Conservation (phyloP, 345 rosid species). For the Salix caprea region DNA sequence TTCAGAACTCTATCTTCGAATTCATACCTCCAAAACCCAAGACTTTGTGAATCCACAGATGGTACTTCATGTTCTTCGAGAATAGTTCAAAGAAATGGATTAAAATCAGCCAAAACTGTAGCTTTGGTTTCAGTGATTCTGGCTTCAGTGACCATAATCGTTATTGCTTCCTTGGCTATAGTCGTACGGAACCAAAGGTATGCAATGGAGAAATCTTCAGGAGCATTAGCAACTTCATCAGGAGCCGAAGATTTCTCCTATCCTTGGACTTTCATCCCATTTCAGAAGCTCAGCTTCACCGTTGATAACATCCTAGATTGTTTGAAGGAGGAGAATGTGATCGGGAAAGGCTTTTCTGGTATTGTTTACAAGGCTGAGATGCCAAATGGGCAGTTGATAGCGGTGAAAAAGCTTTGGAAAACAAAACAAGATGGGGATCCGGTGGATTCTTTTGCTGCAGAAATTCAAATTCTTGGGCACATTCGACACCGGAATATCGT, state of each 20-base stretch:
- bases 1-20: slow-evolving; percentile 63
- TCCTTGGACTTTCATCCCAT: slow-evolving; percentile 97
- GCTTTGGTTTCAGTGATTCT: slow-evolving; percentile 62
- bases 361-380: slow-evolving; percentile 80
- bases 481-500: slow-evolving; percentile 87
- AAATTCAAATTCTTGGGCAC: slow-evolving; percentile 87
- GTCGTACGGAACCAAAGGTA: slow-evolving; percentile 58
- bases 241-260: slow-evolving; percentile 80
- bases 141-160: slow-evolving; percentile 49
- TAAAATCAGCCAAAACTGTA: slow-evolving; percentile 62
- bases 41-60: slow-evolving; percentile 60
- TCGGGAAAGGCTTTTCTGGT: slow-evolving; percentile 96
- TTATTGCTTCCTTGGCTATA: slow-evolving; percentile 63
- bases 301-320: slow-evolving; percentile 70
- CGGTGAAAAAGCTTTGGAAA: slow-evolving; percentile 90
- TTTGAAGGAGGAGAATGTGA: slow-evolving; percentile 74
- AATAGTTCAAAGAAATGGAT: slow-evolving; percentile 29
- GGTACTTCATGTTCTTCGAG: slow-evolving; percentile 73
- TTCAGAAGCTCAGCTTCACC: slow-evolving; percentile 68
- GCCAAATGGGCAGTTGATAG: slow-evolving; percentile 71
- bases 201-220: slow-evolving; percentile 45
- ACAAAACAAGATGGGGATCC: slow-evolving; percentile 56
- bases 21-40: slow-evolving; percentile 58
- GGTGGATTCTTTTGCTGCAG: slow-evolving; percentile 79
- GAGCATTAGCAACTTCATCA: slow-evolving; percentile 32